Evolutionary conservation across 208 protist species (phyloP).

Genomic region (Trichomonas vaginalis): DNA sequence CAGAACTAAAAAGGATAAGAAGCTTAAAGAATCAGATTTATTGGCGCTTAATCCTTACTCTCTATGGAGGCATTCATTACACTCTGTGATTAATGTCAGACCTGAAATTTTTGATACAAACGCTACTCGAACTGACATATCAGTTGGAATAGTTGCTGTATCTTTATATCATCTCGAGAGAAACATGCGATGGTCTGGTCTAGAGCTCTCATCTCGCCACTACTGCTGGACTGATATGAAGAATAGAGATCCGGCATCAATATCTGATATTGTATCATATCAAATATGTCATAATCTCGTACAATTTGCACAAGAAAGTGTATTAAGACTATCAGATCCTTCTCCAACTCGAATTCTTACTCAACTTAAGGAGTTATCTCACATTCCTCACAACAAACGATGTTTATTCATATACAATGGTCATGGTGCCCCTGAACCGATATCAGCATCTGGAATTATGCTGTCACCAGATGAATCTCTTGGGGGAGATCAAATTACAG

Average conservation of each 20-base stretch:
- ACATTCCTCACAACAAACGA: not conserved
- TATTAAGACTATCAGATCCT: not conserved
- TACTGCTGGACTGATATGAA: conserved; percentile 11
- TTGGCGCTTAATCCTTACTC: not conserved
- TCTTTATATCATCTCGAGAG: not conserved
- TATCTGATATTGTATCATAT: not conserved
- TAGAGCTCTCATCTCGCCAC: not conserved
- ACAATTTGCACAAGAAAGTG: not conserved
- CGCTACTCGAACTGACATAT: not conserved
- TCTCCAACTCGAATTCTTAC: not conserved
- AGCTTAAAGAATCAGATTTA: not conserved
- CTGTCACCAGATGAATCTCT: not conserved
- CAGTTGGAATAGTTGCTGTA: not conserved
- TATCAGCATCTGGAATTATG: not conserved
- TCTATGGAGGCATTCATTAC: not conserved
- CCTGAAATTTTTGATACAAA: not conserved
- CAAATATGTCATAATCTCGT: not conserved
- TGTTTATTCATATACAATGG: conserved; percentile 6
- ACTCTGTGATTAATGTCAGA: not conserved
- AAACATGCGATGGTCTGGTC: not conserved
- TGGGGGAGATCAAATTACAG: not conserved
- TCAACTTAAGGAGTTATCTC: not conserved
- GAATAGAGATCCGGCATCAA: not conserved
- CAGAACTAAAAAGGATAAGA: not conserved
- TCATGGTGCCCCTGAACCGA: not conserved